Conservation (phyloP, 164 flowering plant species). For the Platanus orientalis region DNA sequence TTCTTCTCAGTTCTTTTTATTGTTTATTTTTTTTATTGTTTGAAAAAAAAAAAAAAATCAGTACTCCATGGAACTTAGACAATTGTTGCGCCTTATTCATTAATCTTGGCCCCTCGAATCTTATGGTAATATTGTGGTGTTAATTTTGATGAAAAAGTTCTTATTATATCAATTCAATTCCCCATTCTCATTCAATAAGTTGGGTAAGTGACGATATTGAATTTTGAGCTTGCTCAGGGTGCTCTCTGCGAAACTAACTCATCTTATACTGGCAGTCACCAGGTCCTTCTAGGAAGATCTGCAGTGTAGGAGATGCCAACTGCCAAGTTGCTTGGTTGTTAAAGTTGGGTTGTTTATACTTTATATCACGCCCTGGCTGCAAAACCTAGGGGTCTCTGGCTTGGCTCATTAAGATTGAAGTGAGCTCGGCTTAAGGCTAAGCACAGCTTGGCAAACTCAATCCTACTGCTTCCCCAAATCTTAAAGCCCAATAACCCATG, state of each 20-base stretch:
- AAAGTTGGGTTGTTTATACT: neutral
- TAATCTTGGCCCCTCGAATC: neutral
- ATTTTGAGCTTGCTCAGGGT: neutral
- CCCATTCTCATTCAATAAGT: neutral
- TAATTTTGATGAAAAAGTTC: neutral
- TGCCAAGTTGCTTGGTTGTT: too few relatives aligned
- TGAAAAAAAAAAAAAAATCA: neutral
- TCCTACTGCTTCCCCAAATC: too few relatives aligned
- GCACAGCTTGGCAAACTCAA: too few relatives aligned
- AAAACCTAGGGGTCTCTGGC: too few relatives aligned
- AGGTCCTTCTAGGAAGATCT: neutral
- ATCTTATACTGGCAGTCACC: neutral
- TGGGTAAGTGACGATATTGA: neutral
- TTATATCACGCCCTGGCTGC: too few relatives aligned
- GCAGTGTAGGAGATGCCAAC: too few relatives aligned
- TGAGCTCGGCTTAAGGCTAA: too few relatives aligned
- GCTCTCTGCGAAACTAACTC: neutral
- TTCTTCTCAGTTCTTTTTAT: neutral
- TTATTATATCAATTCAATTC: neutral
- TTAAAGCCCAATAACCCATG: too few relatives aligned
- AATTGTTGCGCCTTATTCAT: neutral
- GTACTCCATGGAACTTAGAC: neutral
- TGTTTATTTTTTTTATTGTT: neutral
- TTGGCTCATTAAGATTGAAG: too few relatives aligned
- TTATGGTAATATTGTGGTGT: neutral